Evolutionary conservation across 306 rosid genomes (phyloP).

Genomic region (Vigna radiata): DNA sequence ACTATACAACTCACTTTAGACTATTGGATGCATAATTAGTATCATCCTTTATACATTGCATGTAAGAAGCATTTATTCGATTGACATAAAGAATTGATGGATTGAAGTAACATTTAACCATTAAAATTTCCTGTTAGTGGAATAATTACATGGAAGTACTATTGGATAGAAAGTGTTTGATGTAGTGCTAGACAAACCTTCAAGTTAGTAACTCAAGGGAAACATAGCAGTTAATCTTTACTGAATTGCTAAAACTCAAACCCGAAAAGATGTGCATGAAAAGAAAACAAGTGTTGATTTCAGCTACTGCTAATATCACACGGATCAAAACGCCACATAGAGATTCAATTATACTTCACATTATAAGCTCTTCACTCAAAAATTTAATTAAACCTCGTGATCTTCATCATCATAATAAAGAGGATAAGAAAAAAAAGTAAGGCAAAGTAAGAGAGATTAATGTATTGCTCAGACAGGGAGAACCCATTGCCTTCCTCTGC

Average conservation of each 20-base stretch:
- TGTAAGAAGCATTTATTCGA: not conserved
- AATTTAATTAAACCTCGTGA: constrained; percentile 41
- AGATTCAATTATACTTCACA: constrained; percentile 25
- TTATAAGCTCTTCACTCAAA: constrained; percentile 37
- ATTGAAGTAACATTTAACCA: not conserved
- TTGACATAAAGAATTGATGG: not conserved
- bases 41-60: not conserved
- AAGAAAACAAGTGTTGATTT: not conserved
- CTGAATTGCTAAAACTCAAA: constrained; percentile 5
- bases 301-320: constrained; percentile 35
- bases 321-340: constrained; percentile 26
- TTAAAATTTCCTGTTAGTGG: not conserved
- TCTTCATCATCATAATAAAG: constrained; percentile 23
- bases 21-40: not conserved
- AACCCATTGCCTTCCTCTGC: constrained; percentile 62
- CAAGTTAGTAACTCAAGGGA: not conserved
- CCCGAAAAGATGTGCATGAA: constrained; percentile 5
- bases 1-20: not conserved
- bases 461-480: constrained; percentile 55
- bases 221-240: not conserved
- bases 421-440: not conserved
- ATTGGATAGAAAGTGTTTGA: not conserved
- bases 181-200: not conserved
- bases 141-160: constrained; percentile 11
- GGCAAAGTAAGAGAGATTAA: not conserved